These are phyloP conservation scores for Hirsutella rhossiliensis DNA, from an alignment of 2,329 filamentous ascomycete genomes.

Conservation along the genomic window DNA sequence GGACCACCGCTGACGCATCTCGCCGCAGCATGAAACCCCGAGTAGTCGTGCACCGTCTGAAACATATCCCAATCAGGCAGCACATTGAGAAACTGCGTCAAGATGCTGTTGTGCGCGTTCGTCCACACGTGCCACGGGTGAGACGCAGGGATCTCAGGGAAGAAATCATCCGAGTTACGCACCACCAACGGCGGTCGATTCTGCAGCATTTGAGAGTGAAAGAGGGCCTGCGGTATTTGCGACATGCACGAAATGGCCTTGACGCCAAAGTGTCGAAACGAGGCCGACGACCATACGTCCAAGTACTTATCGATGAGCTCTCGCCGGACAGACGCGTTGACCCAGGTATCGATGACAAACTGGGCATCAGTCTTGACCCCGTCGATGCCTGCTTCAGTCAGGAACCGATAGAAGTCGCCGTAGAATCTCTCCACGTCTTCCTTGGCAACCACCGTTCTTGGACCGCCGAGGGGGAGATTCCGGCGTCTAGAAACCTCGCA, in stretches of 20 bases:
- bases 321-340: conserved; percentile 55
- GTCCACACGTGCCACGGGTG: conserved; percentile 94
- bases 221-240: conserved; percentile 73
- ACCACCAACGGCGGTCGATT: conserved; percentile 62
- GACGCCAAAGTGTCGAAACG: conserved; percentile 64
- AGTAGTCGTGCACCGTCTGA: conserved; percentile 54
- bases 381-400: conserved; percentile 63
- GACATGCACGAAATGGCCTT: conserved; percentile 92
- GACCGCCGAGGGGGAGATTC: conserved; percentile 42
- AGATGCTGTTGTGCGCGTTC: conserved; percentile 78
- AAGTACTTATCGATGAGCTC: conserved; percentile 65
- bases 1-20: conserved; percentile 84
- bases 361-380: conserved; percentile 90
- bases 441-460: conserved; percentile 61
- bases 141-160: conserved; percentile 65
- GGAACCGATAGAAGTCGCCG: conserved; percentile 81
- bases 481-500: conserved; percentile 33
- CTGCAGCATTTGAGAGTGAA: conserved; percentile 69
- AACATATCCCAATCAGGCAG: conserved; percentile 76
- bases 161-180: conserved; percentile 88
- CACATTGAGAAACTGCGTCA: conserved; percentile 76
- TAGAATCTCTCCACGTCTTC: conserved; percentile 70
- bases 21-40: conserved; percentile 78
- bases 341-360: conserved; percentile 71
- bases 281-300: conserved; percentile 73